A percentile compares a stretch with the other conserved stretches of the same genome.
Conservation (phyloP, 768 basidiomycete species). For the Rossbeevera mucosa region DNA sequence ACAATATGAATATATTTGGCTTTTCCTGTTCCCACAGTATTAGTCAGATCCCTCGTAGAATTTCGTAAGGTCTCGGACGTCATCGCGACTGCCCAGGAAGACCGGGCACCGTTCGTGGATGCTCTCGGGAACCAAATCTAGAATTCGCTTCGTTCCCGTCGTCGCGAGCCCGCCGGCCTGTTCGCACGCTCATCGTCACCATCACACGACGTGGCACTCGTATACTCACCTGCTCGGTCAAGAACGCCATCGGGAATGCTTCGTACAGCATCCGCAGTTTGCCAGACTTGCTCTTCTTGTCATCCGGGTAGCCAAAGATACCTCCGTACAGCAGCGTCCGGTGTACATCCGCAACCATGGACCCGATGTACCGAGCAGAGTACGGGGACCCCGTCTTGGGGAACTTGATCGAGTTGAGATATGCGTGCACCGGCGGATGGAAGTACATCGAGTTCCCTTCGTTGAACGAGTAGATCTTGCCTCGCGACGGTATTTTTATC, state of each 20-base stretch:
- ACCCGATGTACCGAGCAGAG: constrained; percentile 91
- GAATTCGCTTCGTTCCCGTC: constrained; percentile 88
- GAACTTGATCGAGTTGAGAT: constrained; percentile 90
- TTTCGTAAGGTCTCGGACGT: constrained; percentile 85
- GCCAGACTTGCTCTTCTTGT: constrained; percentile 95
- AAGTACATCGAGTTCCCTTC: constrained; percentile 98
- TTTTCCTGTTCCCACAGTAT: neutral
- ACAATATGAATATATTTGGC: neutral
- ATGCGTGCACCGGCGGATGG: constrained; percentile 71
- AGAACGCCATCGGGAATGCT: constrained; percentile 96
- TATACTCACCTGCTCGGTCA: constrained; percentile 78
- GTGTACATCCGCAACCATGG: constrained; percentile 99
- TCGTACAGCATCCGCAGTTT: constrained; percentile 95
- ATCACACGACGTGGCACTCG: neutral
- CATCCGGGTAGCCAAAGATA: constrained; percentile 96
- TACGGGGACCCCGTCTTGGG: constrained; percentile 77
- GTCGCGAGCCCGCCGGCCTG: constrained; percentile 96
- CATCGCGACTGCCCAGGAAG: constrained; percentile 90
- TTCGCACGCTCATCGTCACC: constrained; percentile 2
- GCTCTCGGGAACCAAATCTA: constrained; percentile 80
- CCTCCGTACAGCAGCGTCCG: constrained; percentile 95
- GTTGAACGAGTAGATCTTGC: constrained; percentile 99
- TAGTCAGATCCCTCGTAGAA: constrained; percentile 53
- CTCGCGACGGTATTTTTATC: constrained; percentile 91
- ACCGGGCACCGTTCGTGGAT: constrained; percentile 94